phyloP scores from a whole-genome alignment of 2,329 filamentous ascomycete species.

The Delphinella strobiligena region DNA sequence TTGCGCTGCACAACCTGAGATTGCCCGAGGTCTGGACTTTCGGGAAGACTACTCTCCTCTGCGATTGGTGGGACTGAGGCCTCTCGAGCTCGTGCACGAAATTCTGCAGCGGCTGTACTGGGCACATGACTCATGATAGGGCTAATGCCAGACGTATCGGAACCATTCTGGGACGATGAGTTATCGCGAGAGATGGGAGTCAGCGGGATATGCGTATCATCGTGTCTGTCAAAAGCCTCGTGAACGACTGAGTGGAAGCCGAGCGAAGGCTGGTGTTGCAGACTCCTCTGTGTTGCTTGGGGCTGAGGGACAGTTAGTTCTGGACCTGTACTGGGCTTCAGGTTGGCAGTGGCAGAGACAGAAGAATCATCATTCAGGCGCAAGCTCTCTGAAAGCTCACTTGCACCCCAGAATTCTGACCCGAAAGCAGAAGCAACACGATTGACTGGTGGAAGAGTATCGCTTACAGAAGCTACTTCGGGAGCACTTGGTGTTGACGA shows the following conservation, averaged over 20 bases:
- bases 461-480: not conserved
- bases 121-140: constrained; percentile 52
- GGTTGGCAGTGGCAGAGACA: not conserved
- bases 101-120: constrained; percentile 27
- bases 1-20: constrained; percentile 22
- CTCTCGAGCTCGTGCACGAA: constrained; percentile 25
- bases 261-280: constrained; percentile 42
- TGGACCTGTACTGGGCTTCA: not conserved
- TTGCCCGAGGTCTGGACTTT: constrained; percentile 17
- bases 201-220: constrained; percentile 39
- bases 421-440: constrained; percentile 30
- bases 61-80: constrained; percentile 40
- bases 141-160: constrained; percentile 45
- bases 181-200: constrained; percentile 38
- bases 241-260: constrained; percentile 51
- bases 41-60: constrained; percentile 32
- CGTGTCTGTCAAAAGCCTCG: constrained; percentile 50
- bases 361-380: not conserved
- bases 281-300: constrained; percentile 4
- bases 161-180: constrained; percentile 19
- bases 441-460: constrained; percentile 29
- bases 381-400: constrained; percentile 2
- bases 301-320: not conserved
- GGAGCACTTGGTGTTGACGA: not conserved
- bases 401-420: constrained; percentile 18